These are phyloP conservation scores for Clohesyomyces aquaticus DNA, from an alignment of 495 filamentous ascomycete species.

Conservation along the genomic window DNA sequence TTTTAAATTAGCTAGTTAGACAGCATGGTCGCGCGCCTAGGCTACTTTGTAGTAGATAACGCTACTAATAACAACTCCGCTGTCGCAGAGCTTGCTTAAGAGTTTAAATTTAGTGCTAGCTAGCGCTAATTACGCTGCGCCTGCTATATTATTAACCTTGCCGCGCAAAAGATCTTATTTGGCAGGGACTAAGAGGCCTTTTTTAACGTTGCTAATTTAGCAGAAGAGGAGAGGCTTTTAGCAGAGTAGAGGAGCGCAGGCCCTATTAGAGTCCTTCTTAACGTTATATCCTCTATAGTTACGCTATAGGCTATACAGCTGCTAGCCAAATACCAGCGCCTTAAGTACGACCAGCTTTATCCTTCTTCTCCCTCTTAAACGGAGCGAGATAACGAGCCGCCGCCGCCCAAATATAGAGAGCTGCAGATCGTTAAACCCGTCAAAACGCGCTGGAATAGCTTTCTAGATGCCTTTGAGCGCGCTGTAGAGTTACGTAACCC, in stretches of 20 bases:
- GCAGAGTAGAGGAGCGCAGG: neutral
- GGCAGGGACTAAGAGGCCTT: constrained; percentile 4
- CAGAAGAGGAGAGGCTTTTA: neutral
- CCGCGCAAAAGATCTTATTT: constrained; percentile 4
- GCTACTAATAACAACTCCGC: constrained; percentile 10
- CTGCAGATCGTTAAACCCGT: constrained; percentile 6
- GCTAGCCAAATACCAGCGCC: neutral
- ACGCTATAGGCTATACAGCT: constrained; percentile 9
- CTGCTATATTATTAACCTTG: constrained; percentile 25
- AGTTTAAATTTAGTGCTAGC: constrained; percentile 7
- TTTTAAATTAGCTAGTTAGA: constrained; percentile 8
- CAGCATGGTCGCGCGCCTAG: neutral
- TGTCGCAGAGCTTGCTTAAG: neutral
- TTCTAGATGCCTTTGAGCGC: neutral
- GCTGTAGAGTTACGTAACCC: neutral
- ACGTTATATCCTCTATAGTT: constrained; percentile 14
- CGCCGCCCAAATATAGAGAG: too few relatives aligned
- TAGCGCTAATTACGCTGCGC: constrained; percentile 1
- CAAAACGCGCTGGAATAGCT: constrained; percentile 14
- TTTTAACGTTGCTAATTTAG: neutral
- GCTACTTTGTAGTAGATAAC: constrained; percentile 24
- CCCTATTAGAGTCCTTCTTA: constrained; percentile 3
- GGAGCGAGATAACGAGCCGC: too few relatives aligned
- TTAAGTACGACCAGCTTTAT: neutral
- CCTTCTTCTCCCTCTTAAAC: too few relatives aligned